A percentile compares a stretch with the other conserved stretches of the same genome.
Evolutionary conservation across 805 yeast species (phyloP).

Genomic region (Wickerhamomyces bisporus): DNA sequence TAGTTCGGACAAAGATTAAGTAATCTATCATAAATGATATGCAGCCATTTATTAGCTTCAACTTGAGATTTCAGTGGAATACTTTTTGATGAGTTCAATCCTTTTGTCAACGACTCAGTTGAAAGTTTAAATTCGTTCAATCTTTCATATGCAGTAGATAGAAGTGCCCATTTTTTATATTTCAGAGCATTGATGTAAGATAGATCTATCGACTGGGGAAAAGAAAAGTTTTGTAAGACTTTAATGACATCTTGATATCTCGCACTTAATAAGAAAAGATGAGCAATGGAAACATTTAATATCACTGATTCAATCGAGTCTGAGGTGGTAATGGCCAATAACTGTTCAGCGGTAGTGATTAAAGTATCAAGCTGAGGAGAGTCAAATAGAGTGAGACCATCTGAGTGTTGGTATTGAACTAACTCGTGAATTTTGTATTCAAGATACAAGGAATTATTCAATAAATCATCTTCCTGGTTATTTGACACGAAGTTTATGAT

Average conservation of each 20-base stretch:
- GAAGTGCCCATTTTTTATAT: background rate
- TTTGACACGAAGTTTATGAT: no score
- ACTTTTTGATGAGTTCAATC: conserved; percentile 9
- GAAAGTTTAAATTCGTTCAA: background rate
- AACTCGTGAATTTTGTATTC: no score
- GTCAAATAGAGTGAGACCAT: no score
- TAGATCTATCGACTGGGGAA: no score
- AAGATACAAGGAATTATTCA: no score
- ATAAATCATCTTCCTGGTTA: no score
- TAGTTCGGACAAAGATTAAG: background rate
- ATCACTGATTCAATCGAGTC: background rate
- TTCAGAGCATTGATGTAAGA: background rate
- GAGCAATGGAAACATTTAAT: background rate
- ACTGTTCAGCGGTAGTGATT: background rate
- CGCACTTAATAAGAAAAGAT: background rate
- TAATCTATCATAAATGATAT: conserved; percentile 8
- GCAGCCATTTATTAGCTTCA: conserved; percentile 19
- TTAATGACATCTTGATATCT: background rate
- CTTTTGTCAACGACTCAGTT: conserved; percentile 6
- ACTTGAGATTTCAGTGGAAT: conserved; percentile 17
- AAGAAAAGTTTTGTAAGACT: background rate
- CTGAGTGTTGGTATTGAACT: no score
- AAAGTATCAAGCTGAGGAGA: background rate
- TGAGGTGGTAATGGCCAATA: background rate
- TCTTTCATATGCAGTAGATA: background rate